A percentile compares a stretch with the other conserved stretches of the same genome.
These are phyloP conservation scores for Auriscalpium vulgare DNA, from an alignment of 768 basidiomycete species.

Conservation along the genomic window DNA sequence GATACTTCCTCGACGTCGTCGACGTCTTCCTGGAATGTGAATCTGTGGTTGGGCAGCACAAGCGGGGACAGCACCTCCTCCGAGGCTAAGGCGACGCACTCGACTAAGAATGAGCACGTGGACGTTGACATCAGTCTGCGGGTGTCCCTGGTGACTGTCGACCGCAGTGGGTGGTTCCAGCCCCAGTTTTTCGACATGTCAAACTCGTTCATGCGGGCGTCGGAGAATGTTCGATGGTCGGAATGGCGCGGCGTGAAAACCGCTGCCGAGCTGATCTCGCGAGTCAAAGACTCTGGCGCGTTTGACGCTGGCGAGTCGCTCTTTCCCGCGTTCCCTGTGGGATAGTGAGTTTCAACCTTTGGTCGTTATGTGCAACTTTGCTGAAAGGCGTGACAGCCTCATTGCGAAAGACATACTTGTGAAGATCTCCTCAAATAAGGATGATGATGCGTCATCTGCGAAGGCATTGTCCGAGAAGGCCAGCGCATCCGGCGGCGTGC, in stretches of 20 bases:
- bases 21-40: neutral
- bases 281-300: neutral
- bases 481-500: conserved; percentile 5
- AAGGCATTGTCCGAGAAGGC: neutral
- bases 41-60: neutral
- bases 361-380: no score
- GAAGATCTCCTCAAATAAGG: neutral
- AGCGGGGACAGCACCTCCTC: neutral
- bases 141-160: neutral
- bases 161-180: conserved; percentile 4
- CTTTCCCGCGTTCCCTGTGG: neutral
- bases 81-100: neutral
- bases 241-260: conserved; percentile 2
- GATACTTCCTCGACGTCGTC: neutral
- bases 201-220: neutral
- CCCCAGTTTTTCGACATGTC: conserved; percentile 6
- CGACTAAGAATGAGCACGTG: neutral
- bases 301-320: neutral
- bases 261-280: neutral
- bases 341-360: neutral
- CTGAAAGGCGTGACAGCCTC: neutral
- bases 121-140: neutral
- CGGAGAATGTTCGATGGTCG: conserved; percentile 11
- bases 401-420: neutral
- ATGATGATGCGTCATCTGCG: neutral